Conservation (phyloP, 768 basidiomycete species). For the Tulasnella sp. region DNA sequence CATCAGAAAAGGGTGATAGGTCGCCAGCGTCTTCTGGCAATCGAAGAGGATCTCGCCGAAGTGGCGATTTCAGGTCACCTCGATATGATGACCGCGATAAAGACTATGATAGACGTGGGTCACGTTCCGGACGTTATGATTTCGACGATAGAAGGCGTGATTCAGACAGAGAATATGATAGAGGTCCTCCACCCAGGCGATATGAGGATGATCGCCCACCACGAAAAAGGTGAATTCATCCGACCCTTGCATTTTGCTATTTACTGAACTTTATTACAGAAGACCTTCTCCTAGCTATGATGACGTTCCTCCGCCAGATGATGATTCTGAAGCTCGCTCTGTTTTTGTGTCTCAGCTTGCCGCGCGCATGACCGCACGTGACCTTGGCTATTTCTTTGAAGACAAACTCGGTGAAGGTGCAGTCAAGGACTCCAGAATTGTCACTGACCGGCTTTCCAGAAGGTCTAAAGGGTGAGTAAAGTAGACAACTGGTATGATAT, state of each 20-base stretch:
- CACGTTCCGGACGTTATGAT: constrained; percentile 22
- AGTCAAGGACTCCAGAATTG: constrained; percentile 92
- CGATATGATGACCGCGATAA: constrained; percentile 34
- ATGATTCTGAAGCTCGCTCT: constrained; percentile 96
- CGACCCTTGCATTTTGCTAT: constrained; percentile 29
- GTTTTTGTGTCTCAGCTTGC: constrained; percentile 98
- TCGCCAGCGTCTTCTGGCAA: constrained; percentile 29
- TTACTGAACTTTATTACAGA: constrained; percentile 27
- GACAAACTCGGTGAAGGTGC: constrained; percentile 87
- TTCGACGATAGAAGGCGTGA: constrained; percentile 31
- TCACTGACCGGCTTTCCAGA: constrained; percentile 86
- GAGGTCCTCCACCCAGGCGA: constrained; percentile 23
- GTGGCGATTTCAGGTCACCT: constrained; percentile 22
- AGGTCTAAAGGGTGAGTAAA: constrained; percentile 86
- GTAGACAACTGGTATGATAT: not conserved
- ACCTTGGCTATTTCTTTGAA: constrained; percentile 98
- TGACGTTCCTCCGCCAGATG: constrained; percentile 56
- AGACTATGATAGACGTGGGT: constrained; percentile 14
- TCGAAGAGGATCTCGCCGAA: constrained; percentile 1
- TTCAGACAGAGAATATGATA: constrained; percentile 21
- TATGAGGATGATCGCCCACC: constrained; percentile 33
- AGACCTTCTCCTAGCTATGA: constrained; percentile 64
- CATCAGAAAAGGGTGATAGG: too few species aligned
- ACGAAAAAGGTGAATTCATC: constrained; percentile 27
- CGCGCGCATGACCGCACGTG: constrained; percentile 88